Evolutionary conservation across 1,284 basidiomycete genomes (phyloP).

Genomic region (Ustilago loliicola): DNA sequence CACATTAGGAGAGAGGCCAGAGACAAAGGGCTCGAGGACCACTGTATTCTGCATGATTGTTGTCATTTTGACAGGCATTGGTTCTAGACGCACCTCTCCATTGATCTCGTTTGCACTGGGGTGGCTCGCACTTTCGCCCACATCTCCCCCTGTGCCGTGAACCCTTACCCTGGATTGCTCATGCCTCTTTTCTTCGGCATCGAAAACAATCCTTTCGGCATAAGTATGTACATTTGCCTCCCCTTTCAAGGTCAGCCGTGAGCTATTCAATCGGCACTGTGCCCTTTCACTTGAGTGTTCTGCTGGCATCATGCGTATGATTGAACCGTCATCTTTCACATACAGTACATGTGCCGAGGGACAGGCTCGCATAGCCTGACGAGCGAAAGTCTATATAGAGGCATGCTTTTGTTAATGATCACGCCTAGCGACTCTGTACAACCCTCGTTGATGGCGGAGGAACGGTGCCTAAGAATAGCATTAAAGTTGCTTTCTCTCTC

Average conservation of each 20-base stretch:
- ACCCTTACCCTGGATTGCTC: background rate
- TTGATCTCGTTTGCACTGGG: background rate
- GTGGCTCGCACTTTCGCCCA: background rate
- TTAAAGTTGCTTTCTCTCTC: no score
- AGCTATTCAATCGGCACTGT: no score
- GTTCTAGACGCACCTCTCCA: conserved; percentile 8
- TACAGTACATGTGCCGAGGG: background rate
- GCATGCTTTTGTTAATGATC: background rate
- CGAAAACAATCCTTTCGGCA: background rate
- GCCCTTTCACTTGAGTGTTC: no score
- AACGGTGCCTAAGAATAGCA: background rate
- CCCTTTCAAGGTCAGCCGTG: no score
- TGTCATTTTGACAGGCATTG: background rate
- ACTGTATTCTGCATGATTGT: background rate
- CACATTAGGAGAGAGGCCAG: no score
- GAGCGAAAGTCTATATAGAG: background rate
- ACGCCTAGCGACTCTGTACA: background rate
- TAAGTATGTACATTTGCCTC: no score
- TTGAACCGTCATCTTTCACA: background rate
- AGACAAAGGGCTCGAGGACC: background rate
- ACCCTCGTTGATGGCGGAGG: background rate
- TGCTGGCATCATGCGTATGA: background rate
- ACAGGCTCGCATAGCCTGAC: no score
- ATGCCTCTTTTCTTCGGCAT: background rate
- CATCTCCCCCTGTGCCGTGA: background rate